Percentiles rank a stretch among this genome's conserved stretches.
Evolutionary conservation across 495 filamentous ascomycete species (phyloP).

Genomic region (Neurospora sublineolata): DNA sequence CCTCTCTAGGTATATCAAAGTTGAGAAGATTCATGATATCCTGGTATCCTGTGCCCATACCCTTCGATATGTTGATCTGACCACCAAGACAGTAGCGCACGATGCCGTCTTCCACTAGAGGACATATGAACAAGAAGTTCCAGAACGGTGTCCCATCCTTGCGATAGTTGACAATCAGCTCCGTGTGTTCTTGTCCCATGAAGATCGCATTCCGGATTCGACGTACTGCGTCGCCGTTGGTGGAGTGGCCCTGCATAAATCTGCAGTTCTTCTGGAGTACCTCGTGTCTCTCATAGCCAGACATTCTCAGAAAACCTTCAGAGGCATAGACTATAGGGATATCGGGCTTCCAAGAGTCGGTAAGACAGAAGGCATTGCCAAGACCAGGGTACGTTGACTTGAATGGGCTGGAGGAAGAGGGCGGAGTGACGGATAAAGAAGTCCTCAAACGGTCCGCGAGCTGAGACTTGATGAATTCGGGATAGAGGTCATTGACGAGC

Average conservation of each 20-base stretch:
- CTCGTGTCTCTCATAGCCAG: slow-evolving; percentile 35
- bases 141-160: slow-evolving; percentile 44
- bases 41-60: slow-evolving; percentile 31
- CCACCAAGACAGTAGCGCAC: slow-evolving; percentile 40
- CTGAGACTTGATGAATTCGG: slow-evolving; percentile 35
- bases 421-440: slow-evolving; percentile 10
- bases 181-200: slow-evolving; percentile 32
- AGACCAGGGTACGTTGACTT: slow-evolving; percentile 23
- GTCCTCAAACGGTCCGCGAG: slow-evolving; percentile 16
- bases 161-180: slow-evolving; percentile 41
- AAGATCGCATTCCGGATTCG: slow-evolving; percentile 33
- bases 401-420: slow-evolving; percentile 2
- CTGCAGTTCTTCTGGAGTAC: slow-evolving; percentile 39
- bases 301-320: slow-evolving; percentile 38
- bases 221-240: slow-evolving; percentile 26
- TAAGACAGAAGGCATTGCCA: slow-evolving; percentile 25
- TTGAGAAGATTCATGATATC: slow-evolving; percentile 41
- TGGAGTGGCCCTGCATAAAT: slow-evolving; percentile 39
- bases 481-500: slow-evolving; percentile 34
- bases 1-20: slow-evolving; percentile 6
- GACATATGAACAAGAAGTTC: slow-evolving; percentile 44
- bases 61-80: slow-evolving; percentile 45
- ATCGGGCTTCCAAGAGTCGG: slow-evolving; percentile 22
- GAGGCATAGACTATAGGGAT: slow-evolving; percentile 42
- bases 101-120: slow-evolving; percentile 33